Evolutionary conservation across 495 filamentous ascomycete genomes (phyloP).

Genomic region (Penicillium arizonense): DNA sequence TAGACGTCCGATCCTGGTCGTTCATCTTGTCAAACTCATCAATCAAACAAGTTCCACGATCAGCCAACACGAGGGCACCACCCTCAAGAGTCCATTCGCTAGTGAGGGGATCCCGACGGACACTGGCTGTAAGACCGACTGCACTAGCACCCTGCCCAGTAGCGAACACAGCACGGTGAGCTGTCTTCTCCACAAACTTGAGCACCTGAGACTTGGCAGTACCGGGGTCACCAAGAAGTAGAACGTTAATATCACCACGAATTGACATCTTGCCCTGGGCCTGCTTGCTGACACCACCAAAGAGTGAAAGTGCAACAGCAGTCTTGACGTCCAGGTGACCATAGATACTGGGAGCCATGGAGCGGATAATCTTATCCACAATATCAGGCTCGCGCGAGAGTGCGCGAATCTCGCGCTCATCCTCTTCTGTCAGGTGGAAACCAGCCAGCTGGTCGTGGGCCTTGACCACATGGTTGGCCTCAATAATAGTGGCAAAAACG

Average conservation of each 20-base stretch:
- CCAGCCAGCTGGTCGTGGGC: conserved; percentile 97
- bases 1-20: conserved; percentile 95
- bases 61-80: conserved; percentile 91
- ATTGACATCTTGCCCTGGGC: conserved; percentile 84
- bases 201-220: conserved; percentile 98
- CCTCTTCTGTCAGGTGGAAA: conserved; percentile 93
- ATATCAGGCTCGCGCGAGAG: conserved; percentile 88
- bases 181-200: conserved; percentile 97
- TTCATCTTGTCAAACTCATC: conserved; percentile 99
- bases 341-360: conserved; percentile 96
- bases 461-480: conserved; percentile 96
- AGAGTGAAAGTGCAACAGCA: conserved; percentile 88
- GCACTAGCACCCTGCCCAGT: conserved; percentile 97
- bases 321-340: conserved; percentile 98
- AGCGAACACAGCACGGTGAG: conserved; percentile 95
- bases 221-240: conserved; percentile 95
- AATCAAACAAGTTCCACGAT: conserved; percentile 93
- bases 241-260: conserved; percentile 96
- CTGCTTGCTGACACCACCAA: conserved; percentile 91
- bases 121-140: conserved; percentile 96
- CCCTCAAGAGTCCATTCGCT: conserved; percentile 98
- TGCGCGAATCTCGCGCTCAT: conserved; percentile 87
- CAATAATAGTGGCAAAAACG: conserved; percentile 95
- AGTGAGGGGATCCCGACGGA: conserved; percentile 93
- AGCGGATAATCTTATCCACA: conserved; percentile 90